Percentiles rank a stretch among this genome's conserved stretches.
These are phyloP conservation scores for Fremontodendron californicum DNA, from an alignment of 345 rosid species.

Conservation along the genomic window DNA sequence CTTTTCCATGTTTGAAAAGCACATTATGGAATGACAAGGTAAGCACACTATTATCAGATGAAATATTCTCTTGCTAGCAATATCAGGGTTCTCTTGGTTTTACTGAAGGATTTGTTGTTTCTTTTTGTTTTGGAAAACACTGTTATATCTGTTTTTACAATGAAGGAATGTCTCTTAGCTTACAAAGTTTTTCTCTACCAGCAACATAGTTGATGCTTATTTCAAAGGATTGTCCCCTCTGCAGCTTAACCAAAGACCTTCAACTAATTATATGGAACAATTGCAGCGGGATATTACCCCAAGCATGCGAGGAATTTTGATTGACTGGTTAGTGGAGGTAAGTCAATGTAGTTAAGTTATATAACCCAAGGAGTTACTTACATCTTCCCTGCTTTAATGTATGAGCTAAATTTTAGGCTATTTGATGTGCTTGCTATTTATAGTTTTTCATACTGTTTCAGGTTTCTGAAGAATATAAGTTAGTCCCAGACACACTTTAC, in stretches of 20 bases:
- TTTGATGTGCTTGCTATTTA: not conserved
- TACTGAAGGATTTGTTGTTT: not conserved
- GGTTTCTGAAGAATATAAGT: slow-evolving; percentile 88
- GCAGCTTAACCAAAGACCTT: slow-evolving; percentile 80
- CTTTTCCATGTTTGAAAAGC: not conserved
- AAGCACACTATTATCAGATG: not conserved
- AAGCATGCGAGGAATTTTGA: slow-evolving; percentile 73
- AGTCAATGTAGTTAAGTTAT: slow-evolving; percentile 16
- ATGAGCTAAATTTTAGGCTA: not conserved
- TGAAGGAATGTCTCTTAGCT: not conserved
- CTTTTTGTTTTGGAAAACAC: not conserved
- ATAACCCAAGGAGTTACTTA: not conserved
- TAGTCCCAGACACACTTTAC: slow-evolving; percentile 91
- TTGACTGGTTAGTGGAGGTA: slow-evolving; percentile 98
- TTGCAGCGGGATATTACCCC: slow-evolving; percentile 71
- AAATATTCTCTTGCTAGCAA: not conserved
- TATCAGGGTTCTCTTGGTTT: not conserved
- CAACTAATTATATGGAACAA: slow-evolving; percentile 64
- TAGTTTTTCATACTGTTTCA: slow-evolving; percentile 27
- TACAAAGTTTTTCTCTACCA: not conserved
- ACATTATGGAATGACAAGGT: not conserved
- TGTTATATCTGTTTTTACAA: not conserved
- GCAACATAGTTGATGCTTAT: slow-evolving; percentile 15
- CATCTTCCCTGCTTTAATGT: slow-evolving; percentile 1
- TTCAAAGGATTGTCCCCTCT: slow-evolving; percentile 12